Evolutionary conservation across 768 basidiomycete genomes (phyloP).

Genomic region (Calocybe cyanea): DNA sequence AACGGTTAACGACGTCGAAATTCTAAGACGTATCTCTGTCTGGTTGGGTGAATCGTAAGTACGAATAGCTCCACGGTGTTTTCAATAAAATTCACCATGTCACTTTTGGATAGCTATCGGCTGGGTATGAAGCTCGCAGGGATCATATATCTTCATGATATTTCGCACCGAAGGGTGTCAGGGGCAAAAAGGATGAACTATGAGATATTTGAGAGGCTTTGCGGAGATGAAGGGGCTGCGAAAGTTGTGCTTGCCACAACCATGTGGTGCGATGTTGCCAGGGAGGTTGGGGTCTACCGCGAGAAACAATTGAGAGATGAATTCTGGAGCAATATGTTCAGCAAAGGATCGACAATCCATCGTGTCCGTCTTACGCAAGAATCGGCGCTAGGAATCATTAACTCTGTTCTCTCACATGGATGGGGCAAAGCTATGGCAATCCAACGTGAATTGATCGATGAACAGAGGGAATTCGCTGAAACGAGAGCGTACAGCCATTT

Average conservation of each 20-base stretch:
- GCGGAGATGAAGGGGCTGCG: conserved; percentile 7
- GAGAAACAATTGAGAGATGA: conserved; percentile 7
- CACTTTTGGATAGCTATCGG: conserved; percentile 14
- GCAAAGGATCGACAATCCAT: too few species aligned
- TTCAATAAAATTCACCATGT: background rate
- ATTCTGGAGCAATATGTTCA: too few species aligned
- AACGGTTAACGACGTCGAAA: background rate
- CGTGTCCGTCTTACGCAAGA: too few species aligned
- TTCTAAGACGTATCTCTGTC: background rate
- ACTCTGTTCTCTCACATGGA: conserved; percentile 1
- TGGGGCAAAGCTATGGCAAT: background rate
- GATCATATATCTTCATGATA: too few species aligned
- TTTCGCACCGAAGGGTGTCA: conserved; percentile 10
- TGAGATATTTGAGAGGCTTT: conserved; percentile 14
- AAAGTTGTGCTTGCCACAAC: conserved; percentile 16
- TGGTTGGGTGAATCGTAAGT: background rate
- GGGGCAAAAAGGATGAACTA: conserved; percentile 15
- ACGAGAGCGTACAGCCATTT: too few species aligned
- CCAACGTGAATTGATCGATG: background rate
- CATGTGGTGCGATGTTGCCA: conserved; percentile 7
- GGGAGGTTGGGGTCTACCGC: conserved; percentile 4
- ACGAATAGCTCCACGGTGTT: background rate
- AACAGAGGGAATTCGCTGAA: background rate
- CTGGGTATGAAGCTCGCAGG: conserved; percentile 16
- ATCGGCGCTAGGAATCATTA: conserved; percentile 6